Evolutionary conservation across 257 asterid genomes (phyloP), one percentile per base, ranked within the genome.

Genomic region (Solanum pinnatisectum): DNA sequence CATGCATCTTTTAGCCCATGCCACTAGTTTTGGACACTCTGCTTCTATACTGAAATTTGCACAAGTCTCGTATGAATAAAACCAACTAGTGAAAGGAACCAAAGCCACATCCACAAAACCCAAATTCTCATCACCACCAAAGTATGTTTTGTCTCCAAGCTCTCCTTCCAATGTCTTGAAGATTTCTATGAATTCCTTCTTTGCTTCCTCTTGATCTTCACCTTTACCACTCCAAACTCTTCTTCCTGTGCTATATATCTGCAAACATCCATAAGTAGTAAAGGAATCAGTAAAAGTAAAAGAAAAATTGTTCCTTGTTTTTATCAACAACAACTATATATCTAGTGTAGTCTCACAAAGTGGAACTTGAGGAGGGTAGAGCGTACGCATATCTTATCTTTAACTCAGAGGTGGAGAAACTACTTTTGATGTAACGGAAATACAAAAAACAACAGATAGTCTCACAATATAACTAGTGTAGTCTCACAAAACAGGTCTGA

Each of bases 281-380:
- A 52, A 18, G 49, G 22, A 83, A 33, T 30, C 52, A 49, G 77
- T 30, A 27, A 5, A 16, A 68, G 74, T 68, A 70, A 70, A 70
- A 70, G 76, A 32, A 23, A 63, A 63, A 23, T 63, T 63, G 65
- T 15, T 14, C 20, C 20, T 59, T 8, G 10, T 25, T 12, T 25
- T 63, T 10, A 63, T 23, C 32, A 63, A n/a, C 71, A 60, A 23
- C 30, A 63, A 63, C 32, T 8, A 1, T 22, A 60, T 22, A 49
- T 0, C 23, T 0, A 2, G 63, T 52, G n/a, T 18, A 52, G 23
- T 18, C 63, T 52, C n/a, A 52, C n/a, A 52, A 52, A 18, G 63
- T 18, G 0, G 0, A n/a, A 0, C 18, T 0, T 52, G 63, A 52
- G n/a, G 10, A 52, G n/a, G 9, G n/a, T 52, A 52, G 0, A 22